Evolutionary conservation across 1,284 basidiomycete species (phyloP).

Genomic region (Melanopsichium pennsylvanicum): DNA sequence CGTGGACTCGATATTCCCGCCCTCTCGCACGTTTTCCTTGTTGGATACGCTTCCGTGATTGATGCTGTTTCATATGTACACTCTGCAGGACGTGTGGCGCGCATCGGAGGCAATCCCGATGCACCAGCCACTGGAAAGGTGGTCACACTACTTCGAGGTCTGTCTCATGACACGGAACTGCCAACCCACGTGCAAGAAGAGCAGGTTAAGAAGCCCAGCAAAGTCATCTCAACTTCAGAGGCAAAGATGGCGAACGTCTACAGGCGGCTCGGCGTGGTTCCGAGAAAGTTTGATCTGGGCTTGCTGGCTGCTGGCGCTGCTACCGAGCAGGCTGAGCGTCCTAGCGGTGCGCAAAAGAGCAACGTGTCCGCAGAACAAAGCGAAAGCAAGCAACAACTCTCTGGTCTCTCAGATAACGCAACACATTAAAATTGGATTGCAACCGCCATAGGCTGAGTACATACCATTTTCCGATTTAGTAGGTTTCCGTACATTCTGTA

Average conservation of each 20-base stretch:
- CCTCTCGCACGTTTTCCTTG: constrained; percentile 60
- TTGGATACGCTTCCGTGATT: constrained; percentile 54
- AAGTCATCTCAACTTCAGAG: constrained; percentile 42
- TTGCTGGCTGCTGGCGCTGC: constrained; percentile 15
- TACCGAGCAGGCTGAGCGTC: not conserved
- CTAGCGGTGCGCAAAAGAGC: too few relatives aligned
- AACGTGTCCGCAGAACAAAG: not conserved
- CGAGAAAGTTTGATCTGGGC: constrained; percentile 37
- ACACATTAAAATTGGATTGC: too few relatives aligned
- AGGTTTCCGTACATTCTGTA: constrained; percentile 10
- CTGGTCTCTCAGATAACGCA: too few relatives aligned
- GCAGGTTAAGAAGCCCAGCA: not conserved
- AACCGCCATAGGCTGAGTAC: too few relatives aligned
- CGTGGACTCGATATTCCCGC: constrained; percentile 61
- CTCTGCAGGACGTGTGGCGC: constrained; percentile 59
- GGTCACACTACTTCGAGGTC: constrained; percentile 55
- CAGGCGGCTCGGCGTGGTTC: constrained; percentile 46
- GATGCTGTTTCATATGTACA: constrained; percentile 62
- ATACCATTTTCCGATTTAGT: too few relatives aligned
- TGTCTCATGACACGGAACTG: constrained; percentile 28
- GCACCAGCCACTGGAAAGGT: constrained; percentile 43
- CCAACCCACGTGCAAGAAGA: constrained; percentile 8
- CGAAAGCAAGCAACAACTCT: too few relatives aligned
- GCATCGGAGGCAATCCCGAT: constrained; percentile 39
- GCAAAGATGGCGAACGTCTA: constrained; percentile 55